phyloP scores from a whole-genome alignment of 352 stramenopile genomes.

The Plasmopara muralis region DNA sequence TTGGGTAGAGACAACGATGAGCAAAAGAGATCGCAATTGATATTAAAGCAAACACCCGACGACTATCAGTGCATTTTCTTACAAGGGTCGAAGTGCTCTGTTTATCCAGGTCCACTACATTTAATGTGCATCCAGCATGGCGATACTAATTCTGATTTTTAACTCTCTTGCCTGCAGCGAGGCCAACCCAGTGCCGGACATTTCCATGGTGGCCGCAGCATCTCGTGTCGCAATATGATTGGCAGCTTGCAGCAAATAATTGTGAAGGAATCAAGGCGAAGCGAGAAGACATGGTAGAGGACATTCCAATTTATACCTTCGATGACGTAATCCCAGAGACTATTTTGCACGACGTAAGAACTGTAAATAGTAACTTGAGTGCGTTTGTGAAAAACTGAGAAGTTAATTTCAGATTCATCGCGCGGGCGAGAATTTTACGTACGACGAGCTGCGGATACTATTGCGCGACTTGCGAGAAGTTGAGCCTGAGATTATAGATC shows the following conservation, averaged over 20 bases:
- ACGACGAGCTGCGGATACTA: constrained; percentile 55
- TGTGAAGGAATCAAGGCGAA: constrained; percentile 56
- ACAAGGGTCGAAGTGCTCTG: constrained; percentile 52
- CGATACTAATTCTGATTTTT: neutral
- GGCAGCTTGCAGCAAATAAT: constrained; percentile 44
- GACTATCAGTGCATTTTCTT: constrained; percentile 64
- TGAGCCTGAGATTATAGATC: constrained; percentile 41
- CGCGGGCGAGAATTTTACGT: constrained; percentile 69
- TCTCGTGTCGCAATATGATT: constrained; percentile 75
- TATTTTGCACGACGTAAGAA: constrained; percentile 60
- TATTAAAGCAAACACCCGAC: constrained; percentile 43
- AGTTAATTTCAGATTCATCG: constrained; percentile 47
- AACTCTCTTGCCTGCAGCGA: constrained; percentile 18
- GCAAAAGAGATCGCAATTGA: constrained; percentile 23
- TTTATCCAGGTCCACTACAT: constrained; percentile 43
- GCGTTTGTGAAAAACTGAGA: no score
- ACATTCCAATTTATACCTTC: constrained; percentile 24
- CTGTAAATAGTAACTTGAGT: neutral
- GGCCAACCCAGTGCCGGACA: constrained; percentile 72
- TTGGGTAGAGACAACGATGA: constrained; percentile 15
- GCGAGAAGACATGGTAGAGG: constrained; percentile 1
- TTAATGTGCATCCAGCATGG: neutral
- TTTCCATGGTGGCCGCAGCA: constrained; percentile 81
- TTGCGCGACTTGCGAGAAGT: constrained; percentile 49
- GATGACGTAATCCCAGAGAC: constrained; percentile 51